Evolutionary conservation across 768 basidiomycete genomes (phyloP), one percentile per base, ranked within the genome.

Genomic region (Agaricus blazei): DNA sequence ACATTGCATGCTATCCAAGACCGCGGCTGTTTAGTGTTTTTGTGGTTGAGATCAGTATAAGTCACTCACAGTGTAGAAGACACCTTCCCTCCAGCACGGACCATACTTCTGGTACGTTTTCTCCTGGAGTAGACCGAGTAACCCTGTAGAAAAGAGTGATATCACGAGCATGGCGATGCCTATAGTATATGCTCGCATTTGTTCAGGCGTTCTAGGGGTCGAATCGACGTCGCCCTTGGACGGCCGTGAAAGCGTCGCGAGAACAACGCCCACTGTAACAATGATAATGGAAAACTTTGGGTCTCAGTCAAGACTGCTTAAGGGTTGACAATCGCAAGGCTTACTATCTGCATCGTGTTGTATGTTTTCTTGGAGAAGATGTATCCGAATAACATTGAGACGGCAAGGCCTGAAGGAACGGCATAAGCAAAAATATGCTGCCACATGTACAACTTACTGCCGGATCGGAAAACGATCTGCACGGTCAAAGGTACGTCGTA

Each of bases 401-500:
- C 80, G 6, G 83, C 83, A 27, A 91, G 73, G 27, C 88, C 88
- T 91, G 52, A 55, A 12, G 19, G 12, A 54, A 31, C 23, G 24
- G 34, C 31, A 37, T 38, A 26, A 55, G 49, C 1, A 4, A 47
- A n/a, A 23, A 27, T 53, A 19, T 51, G n/a, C 15, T 12, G n/a
- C 15, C 23, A 11, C 12, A 36, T 27, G 51, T 47, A 56, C 28
- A 38, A 57, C 67, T 64, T 41, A 85, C 90, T 90, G 40, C 88
- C 90, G 49, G 89, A 91, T 37, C 92, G 82, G 67, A 93, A 90
- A 27, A 94, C 84, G 60, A 94, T 93, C 60, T 90, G 82, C 3
- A 94, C 70, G 1, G 88, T 83, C 45, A 92, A 72, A 3, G 90
- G 90, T 0, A 93, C 85, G 47, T 84, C 73, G 65, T 82, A 89